A percentile compares a stretch with the other conserved stretches of the same genome.
These are phyloP conservation scores for Tricholoma terreum DNA, from an alignment of 768 basidiomycete genomes.

Conservation along the genomic window DNA sequence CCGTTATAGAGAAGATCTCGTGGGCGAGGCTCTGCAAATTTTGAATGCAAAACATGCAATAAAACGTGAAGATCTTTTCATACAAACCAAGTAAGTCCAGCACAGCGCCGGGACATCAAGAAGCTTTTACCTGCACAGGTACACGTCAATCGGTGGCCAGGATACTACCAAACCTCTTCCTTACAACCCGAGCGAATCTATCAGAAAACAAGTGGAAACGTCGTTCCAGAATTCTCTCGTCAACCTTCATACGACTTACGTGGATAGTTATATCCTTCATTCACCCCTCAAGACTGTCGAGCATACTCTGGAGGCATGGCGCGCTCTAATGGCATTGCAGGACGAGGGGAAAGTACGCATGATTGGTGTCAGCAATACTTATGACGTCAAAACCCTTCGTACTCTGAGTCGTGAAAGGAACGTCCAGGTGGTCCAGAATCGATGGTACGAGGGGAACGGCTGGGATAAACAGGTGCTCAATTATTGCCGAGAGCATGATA, in stretches of 20 bases:
- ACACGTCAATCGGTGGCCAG: conserved; percentile 72
- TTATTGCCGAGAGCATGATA: conserved; percentile 60
- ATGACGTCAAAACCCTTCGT: conserved; percentile 56
- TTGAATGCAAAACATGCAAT: conserved; percentile 57
- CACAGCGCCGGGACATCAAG: background rate
- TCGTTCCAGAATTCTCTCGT: conserved; percentile 64
- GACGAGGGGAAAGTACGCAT: conserved; percentile 58
- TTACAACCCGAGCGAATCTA: conserved; percentile 53
- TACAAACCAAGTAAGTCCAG: conserved; percentile 71
- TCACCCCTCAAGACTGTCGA: conserved; percentile 60
- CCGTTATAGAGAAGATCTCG: conserved; percentile 64
- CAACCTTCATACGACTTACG: conserved; percentile 68
- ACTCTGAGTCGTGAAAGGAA: conserved; percentile 51
- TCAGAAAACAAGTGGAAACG: conserved; percentile 56
- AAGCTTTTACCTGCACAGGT: conserved; percentile 40
- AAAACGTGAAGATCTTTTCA: conserved; percentile 65
- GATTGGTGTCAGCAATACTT: conserved; percentile 79
- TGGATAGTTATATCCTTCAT: conserved; percentile 80
- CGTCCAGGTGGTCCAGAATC: conserved; percentile 76
- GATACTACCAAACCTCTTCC: conserved; percentile 68
- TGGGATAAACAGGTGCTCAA: conserved; percentile 68
- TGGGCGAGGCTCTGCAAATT: conserved; percentile 66
- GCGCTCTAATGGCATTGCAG: conserved; percentile 55
- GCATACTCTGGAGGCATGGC: conserved; percentile 70
- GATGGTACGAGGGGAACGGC: conserved; percentile 79